phyloP scores from a whole-genome alignment of 768 basidiomycete genomes.

The Rickenella mellea region DNA sequence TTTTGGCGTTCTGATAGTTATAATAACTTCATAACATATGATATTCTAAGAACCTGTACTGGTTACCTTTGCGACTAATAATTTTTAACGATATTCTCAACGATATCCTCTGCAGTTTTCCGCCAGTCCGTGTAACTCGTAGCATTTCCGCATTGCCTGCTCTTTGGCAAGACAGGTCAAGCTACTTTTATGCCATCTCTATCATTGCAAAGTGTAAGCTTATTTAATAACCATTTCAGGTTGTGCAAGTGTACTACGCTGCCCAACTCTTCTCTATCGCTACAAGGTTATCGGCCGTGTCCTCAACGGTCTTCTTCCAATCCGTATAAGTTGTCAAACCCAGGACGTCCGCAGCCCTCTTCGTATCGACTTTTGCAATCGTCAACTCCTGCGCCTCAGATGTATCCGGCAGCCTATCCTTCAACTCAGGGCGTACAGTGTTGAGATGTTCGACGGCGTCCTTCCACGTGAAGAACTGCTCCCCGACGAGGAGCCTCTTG shows the following conservation, averaged over 20 bases:
- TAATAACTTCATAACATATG: too few species aligned
- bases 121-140: background rate
- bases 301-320: background rate
- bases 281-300: background rate
- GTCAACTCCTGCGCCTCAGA: background rate
- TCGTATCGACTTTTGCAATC: background rate
- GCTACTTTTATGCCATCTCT: too few species aligned
- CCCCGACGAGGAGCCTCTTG: slow-evolving; percentile 17
- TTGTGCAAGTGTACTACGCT: too few species aligned
- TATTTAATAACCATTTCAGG: too few species aligned
- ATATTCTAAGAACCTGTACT: too few species aligned
- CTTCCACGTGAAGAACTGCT: slow-evolving; percentile 15
- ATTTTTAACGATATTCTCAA: background rate
- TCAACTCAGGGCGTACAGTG: slow-evolving; percentile 14
- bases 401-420: slow-evolving; percentile 9
- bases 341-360: background rate
- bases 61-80: too few species aligned
- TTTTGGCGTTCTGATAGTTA: too few species aligned
- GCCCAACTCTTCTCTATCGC: background rate
- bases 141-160: too few species aligned
- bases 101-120: background rate
- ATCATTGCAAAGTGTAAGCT: too few species aligned
- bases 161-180: too few species aligned
- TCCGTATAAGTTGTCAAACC: background rate
- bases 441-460: slow-evolving; percentile 16